Evolutionary conservation across 352 stramenopile species (phyloP).

Genomic region (Aphanomyces cochlioides): DNA sequence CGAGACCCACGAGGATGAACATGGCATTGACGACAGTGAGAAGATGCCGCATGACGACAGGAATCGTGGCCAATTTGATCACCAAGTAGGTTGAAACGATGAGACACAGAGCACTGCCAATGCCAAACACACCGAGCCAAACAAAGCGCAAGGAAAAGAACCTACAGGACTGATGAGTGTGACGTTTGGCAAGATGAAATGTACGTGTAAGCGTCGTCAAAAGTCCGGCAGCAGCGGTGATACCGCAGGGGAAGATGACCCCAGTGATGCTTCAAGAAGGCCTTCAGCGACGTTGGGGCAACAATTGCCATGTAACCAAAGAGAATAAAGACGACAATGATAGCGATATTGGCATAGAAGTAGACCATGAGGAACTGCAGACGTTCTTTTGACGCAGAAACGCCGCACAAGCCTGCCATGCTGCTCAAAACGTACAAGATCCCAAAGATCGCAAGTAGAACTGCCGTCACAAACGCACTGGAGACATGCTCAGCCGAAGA

Average conservation of each 20-base stretch:
- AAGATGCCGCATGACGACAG: slow-evolving; percentile 83
- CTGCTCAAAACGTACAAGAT: neutral
- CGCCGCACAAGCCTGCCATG: slow-evolving; percentile 10
- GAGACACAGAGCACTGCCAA: slow-evolving; percentile 46
- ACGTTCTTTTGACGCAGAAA: slow-evolving; percentile 10
- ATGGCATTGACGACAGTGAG: slow-evolving; percentile 68
- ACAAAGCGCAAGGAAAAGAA: slow-evolving; percentile 44
- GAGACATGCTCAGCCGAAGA: neutral
- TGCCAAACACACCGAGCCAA: slow-evolving; percentile 48
- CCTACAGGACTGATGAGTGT: slow-evolving; percentile 5
- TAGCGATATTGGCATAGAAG: slow-evolving; percentile 17
- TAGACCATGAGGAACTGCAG: slow-evolving; percentile 25
- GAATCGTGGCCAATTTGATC: slow-evolving; percentile 78
- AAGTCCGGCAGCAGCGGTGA: slow-evolving; percentile 53
- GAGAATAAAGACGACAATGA: slow-evolving; percentile 12
- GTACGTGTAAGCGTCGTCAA: slow-evolving; percentile 47
- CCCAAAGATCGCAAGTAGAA: slow-evolving; percentile 6
- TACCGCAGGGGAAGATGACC: slow-evolving; percentile 41
- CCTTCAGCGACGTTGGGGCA: slow-evolving; percentile 4
- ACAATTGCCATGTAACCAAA: slow-evolving; percentile 23
- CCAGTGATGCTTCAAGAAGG: slow-evolving; percentile 79
- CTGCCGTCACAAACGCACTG: neutral
- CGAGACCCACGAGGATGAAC: slow-evolving; percentile 57
- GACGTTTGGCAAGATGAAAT: neutral
- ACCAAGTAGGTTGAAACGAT: slow-evolving; percentile 70